Conservation (phyloP, 2,329 filamentous ascomycete species). For the Fusarium aywerte region DNA sequence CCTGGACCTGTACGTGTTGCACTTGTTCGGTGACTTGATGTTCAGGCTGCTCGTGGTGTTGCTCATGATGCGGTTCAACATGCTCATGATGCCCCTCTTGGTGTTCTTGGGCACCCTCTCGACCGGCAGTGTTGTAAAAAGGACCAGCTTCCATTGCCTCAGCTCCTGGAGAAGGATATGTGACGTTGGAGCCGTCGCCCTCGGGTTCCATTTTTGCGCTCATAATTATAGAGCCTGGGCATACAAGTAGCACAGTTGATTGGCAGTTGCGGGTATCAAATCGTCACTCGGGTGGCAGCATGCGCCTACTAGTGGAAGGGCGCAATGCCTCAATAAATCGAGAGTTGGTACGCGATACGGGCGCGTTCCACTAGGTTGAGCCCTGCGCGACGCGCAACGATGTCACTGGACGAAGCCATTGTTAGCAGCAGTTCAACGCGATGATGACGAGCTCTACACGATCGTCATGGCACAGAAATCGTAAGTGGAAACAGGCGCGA, state of each 20-base stretch:
- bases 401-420: slow-evolving; percentile 44
- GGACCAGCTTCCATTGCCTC: slow-evolving; percentile 57
- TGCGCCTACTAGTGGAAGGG: not conserved
- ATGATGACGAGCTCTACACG: slow-evolving; percentile 35
- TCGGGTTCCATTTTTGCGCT: slow-evolving; percentile 51
- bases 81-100: slow-evolving; percentile 45
- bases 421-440: slow-evolving; percentile 43
- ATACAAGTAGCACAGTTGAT: slow-evolving; percentile 13
- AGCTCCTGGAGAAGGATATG: slow-evolving; percentile 60
- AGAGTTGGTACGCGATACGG: slow-evolving; percentile 36
- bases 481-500: slow-evolving; percentile 24
- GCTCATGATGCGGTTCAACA: slow-evolving; percentile 40
- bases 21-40: slow-evolving; percentile 47
- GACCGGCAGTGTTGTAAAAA: slow-evolving; percentile 57
- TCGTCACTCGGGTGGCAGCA: slow-evolving; percentile 27
- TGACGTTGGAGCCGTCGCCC: slow-evolving; percentile 52
- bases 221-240: slow-evolving; percentile 41
- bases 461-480: slow-evolving; percentile 27
- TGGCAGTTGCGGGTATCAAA: slow-evolving; percentile 18
- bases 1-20: slow-evolving; percentile 45
- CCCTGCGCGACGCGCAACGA: slow-evolving; percentile 42
- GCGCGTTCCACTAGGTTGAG: slow-evolving; percentile 26
- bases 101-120: slow-evolving; percentile 50
- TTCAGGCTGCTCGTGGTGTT: slow-evolving; percentile 38
- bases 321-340: slow-evolving; percentile 19